Evolutionary conservation across 768 basidiomycete species (phyloP).

Genomic region (Saitozyma sp.): DNA sequence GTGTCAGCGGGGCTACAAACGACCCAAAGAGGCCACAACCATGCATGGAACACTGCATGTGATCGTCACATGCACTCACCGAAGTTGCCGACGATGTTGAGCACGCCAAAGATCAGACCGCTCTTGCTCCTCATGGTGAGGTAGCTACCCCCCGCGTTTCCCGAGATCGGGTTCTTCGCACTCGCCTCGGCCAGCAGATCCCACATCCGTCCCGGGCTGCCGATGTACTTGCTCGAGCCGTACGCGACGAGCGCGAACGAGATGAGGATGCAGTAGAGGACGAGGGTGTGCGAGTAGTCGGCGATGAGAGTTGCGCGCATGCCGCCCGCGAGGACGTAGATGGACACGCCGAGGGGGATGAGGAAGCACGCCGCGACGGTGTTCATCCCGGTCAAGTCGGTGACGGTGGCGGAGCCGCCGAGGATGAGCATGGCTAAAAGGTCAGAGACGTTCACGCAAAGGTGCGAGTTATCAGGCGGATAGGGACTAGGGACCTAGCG

Average conservation of each 20-base stretch:
- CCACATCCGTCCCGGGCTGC: constrained; percentile 75
- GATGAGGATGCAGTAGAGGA: constrained; percentile 84
- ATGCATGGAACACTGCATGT: background rate
- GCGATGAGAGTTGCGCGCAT: constrained; percentile 51
- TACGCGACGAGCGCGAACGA: constrained; percentile 75
- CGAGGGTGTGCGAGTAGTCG: constrained; percentile 75
- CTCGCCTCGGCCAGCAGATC: constrained; percentile 69
- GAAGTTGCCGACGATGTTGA: constrained; percentile 85
- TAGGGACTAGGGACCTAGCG: background rate
- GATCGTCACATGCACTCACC: constrained; percentile 31
- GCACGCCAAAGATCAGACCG: constrained; percentile 78
- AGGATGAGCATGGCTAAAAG: constrained; percentile 51
- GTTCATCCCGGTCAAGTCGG: constrained; percentile 81
- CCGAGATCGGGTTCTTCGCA: constrained; percentile 62
- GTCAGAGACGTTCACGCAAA: background rate
- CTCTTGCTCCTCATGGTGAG: constrained; percentile 75
- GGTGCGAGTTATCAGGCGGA: background rate
- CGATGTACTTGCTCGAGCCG: constrained; percentile 69
- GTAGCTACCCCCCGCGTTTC: constrained; percentile 84
- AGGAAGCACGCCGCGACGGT: constrained; percentile 90
- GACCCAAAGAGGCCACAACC: background rate
- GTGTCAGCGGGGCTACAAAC: background rate
- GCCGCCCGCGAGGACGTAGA: constrained; percentile 61
- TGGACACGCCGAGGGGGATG: constrained; percentile 73
- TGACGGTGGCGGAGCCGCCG: constrained; percentile 76